Evolutionary conservation across 441 rosid species (phyloP), one percentile per base, ranked within the genome.

Genomic region (Manihot esculenta): DNA sequence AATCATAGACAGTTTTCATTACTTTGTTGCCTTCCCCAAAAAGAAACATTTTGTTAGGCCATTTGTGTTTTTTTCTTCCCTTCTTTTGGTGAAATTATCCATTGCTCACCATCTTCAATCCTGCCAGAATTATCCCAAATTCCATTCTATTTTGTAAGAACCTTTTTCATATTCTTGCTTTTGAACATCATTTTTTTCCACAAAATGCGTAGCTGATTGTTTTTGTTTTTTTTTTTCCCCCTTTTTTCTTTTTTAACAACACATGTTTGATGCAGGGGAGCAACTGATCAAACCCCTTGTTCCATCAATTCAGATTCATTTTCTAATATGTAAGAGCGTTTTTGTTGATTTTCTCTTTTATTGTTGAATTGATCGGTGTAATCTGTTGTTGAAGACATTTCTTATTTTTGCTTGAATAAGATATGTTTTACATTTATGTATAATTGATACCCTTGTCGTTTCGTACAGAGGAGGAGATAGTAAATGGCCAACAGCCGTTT

Each of bases 401-500:
- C 10, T 51, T 30, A 15, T n/a, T n/a, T 56, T 63, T 64, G 50
- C 62, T 45, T 53, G 15, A 45, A 45, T 57, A 41, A 7, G 11
- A 10, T 51, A 17, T 44, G n/a, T 1, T 58, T 69, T 42, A 27
- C 7, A 38, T 7, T 38, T 5, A 9, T 38, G 42, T 3, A 33
- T 23, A 51, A n/a, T 62, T 57, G 58, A 60, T 60, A 17, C 69
- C 67, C 70, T 66, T 49, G 62, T 68, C 51, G n/a, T 77, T 79
- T 71, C 64, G 79, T 76, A 81, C 81, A 66, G 75, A 71, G 77
- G 63, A 76, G 75, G 70, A 77, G 69, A 35, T 71, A 30, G 13
- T 70, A 62, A 41, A 74, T 78, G 83, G 79, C 35, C 8, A 75
- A 51, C 55, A 20, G 79, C 24, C 17, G 55, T 66, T 59, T 35